Percentiles rank a stretch among this genome's conserved stretches.
These are phyloP conservation scores for Globisporangium abappressorium DNA, from an alignment of 352 stramenopile species.

Conservation along the genomic window DNA sequence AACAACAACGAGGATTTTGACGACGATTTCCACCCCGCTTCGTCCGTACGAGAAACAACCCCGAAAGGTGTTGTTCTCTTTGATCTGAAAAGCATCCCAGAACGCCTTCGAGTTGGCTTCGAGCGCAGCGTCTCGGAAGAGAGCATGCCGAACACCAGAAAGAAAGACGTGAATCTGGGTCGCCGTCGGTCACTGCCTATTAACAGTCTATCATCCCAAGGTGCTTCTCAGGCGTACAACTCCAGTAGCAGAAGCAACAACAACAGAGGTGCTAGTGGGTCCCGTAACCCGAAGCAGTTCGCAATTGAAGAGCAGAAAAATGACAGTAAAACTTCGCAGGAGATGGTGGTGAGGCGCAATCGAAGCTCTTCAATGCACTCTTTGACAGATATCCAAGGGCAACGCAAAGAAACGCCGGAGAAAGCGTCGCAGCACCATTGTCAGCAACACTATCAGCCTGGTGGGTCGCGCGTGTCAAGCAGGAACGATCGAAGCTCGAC, in stretches of 20 bases:
- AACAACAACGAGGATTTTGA: slow-evolving; percentile 17
- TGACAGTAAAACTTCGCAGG: not conserved
- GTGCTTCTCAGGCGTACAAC: not conserved
- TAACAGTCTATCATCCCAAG: slow-evolving; percentile 28
- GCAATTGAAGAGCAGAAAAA: slow-evolving; percentile 12
- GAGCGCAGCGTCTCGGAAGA: slow-evolving; percentile 13
- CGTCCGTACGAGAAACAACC: slow-evolving; percentile 16
- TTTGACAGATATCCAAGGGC: slow-evolving; percentile 37
- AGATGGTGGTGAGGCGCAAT: not conserved
- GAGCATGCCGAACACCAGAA: not conserved
- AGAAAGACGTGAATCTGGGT: slow-evolving; percentile 6
- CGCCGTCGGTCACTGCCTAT: slow-evolving; percentile 44
- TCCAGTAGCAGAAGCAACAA: not conserved
- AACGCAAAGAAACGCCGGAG: not conserved
- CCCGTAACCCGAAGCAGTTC: not conserved
- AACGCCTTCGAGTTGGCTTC: slow-evolving; percentile 13
- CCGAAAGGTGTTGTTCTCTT: slow-evolving; percentile 44
- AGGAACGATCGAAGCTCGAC: not conserved
- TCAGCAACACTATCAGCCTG: slow-evolving; percentile 1
- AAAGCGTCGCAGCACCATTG: not conserved
- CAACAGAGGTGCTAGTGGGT: slow-evolving; percentile 12
- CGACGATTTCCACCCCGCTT: slow-evolving; percentile 13
- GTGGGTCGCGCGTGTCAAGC: not conserved
- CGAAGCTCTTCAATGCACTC: slow-evolving; percentile 39
- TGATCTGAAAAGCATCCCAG: slow-evolving; percentile 35